Conservation (phyloP, 78 protist species). For the Dictyostelium discoideum region dicty_2.7 NC_007088.5:6560001-6560500, state of each 20-base stretch:
- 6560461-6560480: background rate
- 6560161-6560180: background rate
- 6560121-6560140: background rate
- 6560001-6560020: slow-evolving; percentile 24
- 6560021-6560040: slow-evolving; percentile 49
- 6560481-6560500: background rate
- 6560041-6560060: background rate
- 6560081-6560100: background rate
- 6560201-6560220: background rate
- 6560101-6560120: background rate
- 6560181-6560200: background rate
- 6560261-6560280: background rate
- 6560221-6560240: background rate
- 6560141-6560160: too few relatives aligned
- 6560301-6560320: background rate
- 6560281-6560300: background rate
- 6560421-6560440: background rate
- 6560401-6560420: background rate
- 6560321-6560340: background rate
- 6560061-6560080: background rate
- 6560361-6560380: background rate
- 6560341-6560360: background rate
- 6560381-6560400: background rate
- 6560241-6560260: background rate
- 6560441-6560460: background rate